Evolutionary conservation across 2,329 filamentous ascomycete species (phyloP).

Genomic region (Fusarium poae): DNA sequence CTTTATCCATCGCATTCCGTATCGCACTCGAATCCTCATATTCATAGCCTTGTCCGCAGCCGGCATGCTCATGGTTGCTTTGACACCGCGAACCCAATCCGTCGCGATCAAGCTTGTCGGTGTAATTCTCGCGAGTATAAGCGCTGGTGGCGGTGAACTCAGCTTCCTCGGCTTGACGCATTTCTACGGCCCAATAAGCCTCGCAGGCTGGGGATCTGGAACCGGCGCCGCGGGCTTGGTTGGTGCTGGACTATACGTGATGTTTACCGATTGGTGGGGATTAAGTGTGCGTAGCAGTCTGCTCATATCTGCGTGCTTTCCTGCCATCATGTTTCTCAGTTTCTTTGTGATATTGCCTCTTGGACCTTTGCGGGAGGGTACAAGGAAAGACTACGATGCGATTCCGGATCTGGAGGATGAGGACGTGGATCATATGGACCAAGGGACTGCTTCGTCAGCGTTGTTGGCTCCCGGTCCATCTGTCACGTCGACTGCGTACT

Average conservation of each 20-base stretch:
- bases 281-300: conserved; percentile 81
- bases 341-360: conserved; percentile 87
- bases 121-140: conserved; percentile 85
- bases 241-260: conserved; percentile 88
- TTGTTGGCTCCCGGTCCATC: conserved; percentile 62
- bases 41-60: conserved; percentile 81
- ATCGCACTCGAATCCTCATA: conserved; percentile 77
- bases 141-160: conserved; percentile 88
- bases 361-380: conserved; percentile 68
- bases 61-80: conserved; percentile 90
- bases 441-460: conserved; percentile 61
- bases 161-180: conserved; percentile 93
- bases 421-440: conserved; percentile 53
- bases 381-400: conserved; percentile 66
- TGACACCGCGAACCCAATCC: conserved; percentile 75
- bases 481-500: conserved; percentile 57
- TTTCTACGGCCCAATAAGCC: conserved; percentile 87
- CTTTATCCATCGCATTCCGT: conserved; percentile 90
- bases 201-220: conserved; percentile 92
- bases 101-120: conserved; percentile 83
- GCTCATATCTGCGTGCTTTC: conserved; percentile 82
- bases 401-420: conserved; percentile 60
- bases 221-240: conserved; percentile 90
- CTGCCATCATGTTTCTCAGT: conserved; percentile 83
- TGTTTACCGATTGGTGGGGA: conserved; percentile 83